phyloP scores from a whole-genome alignment of 2,329 filamentous ascomycete species.

The Neobulgaria alba region DNA sequence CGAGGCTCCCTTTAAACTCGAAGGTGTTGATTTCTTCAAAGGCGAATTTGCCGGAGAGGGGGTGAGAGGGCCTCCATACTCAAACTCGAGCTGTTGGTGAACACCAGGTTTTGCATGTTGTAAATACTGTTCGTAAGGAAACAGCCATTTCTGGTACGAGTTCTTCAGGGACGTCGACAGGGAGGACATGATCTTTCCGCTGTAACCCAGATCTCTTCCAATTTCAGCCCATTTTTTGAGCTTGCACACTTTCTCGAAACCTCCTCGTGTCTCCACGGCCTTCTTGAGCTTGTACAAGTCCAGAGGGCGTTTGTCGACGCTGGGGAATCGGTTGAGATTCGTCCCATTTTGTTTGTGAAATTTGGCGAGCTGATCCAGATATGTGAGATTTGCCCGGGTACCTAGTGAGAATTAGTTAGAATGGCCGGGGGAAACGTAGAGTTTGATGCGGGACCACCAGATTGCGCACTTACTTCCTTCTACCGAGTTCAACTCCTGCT shows the following conservation, averaged over 20 bases:
- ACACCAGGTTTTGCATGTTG: slow-evolving; percentile 86
- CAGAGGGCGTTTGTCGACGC: slow-evolving; percentile 93
- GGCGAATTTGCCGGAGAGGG: slow-evolving; percentile 68
- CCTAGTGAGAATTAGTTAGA: slow-evolving; percentile 42
- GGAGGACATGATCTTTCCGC: slow-evolving; percentile 99
- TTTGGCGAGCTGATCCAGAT: slow-evolving; percentile 88
- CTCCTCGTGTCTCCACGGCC: slow-evolving; percentile 86
- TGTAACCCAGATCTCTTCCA: slow-evolving; percentile 90
- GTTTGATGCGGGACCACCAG: too few species aligned
- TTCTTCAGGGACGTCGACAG: slow-evolving; percentile 96
- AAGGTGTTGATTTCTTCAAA: slow-evolving; percentile 57
- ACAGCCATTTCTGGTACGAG: slow-evolving; percentile 93
- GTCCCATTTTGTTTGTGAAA: slow-evolving; percentile 96
- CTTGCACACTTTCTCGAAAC: slow-evolving; percentile 95
- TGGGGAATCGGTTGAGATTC: slow-evolving; percentile 87
- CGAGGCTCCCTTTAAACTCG: slow-evolving; percentile 53
- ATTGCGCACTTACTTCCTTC: slow-evolving; percentile 77
- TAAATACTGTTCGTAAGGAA: slow-evolving; percentile 93
- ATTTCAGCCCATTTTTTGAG: slow-evolving; percentile 99
- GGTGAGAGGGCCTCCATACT: slow-evolving; percentile 87
- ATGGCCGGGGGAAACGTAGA: not conserved
- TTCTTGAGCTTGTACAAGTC: slow-evolving; percentile 96
- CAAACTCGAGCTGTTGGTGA: slow-evolving; percentile 88
- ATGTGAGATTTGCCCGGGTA: slow-evolving; percentile 90
- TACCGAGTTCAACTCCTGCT: slow-evolving; percentile 94